A percentile compares a stretch with the other conserved stretches of the same genome.
Evolutionary conservation across 208 protist species (phyloP).

Genomic region (Leishmania tropica): DNA sequence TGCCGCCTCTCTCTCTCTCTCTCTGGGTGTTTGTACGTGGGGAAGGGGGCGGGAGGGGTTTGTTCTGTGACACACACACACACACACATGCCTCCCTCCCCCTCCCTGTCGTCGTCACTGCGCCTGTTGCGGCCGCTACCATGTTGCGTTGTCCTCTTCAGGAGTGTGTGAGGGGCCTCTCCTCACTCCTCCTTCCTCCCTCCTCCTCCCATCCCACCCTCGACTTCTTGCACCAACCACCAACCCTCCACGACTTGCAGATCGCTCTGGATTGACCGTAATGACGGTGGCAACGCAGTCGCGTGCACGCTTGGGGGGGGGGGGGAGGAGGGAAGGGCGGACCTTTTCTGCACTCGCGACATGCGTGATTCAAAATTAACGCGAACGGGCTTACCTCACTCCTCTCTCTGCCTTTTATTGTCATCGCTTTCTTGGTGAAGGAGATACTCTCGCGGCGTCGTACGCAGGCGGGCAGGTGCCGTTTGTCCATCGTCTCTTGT

Average conservation of each 20-base stretch:
- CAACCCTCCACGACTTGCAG: neutral
- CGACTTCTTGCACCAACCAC: neutral
- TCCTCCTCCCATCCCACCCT: neutral
- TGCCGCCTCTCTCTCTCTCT: neutral
- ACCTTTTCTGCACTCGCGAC: neutral
- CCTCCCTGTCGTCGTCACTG: neutral
- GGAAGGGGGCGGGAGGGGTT: neutral
- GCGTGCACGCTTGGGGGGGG: neutral
- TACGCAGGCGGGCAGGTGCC: neutral
- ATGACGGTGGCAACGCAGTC: neutral
- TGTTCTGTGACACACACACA: neutral
- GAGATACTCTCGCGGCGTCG: neutral
- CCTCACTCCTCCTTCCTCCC: no score
- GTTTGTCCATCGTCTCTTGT: neutral
- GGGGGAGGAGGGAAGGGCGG: neutral
- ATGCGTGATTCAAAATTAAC: neutral
- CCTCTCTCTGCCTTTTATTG: neutral
- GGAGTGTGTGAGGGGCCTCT: neutral
- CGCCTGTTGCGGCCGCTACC: neutral
- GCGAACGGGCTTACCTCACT: neutral
- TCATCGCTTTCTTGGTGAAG: neutral
- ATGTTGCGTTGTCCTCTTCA: neutral
- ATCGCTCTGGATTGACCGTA: neutral
- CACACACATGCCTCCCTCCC: neutral
- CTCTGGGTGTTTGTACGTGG: neutral